Evolutionary conservation across 2,329 filamentous ascomycete species (phyloP).

Genomic region (Cadophora sp.): DNA sequence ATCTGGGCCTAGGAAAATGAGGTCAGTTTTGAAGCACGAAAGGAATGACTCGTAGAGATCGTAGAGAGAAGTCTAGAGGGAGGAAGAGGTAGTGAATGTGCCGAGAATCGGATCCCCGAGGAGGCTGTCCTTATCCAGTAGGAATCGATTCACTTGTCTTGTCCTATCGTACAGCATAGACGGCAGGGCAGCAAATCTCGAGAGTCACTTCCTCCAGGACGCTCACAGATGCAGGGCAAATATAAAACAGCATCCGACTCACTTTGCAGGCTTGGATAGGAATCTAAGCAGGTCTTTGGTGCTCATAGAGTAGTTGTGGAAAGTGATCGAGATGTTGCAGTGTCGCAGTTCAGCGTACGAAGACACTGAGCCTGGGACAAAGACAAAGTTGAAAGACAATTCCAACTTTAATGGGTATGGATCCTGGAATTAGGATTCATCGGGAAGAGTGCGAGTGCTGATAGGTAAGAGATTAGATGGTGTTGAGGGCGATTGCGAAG

Average conservation of each 20-base stretch:
- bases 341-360: constrained; percentile 36
- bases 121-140: background rate
- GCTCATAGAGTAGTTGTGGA: constrained; percentile 75
- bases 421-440: constrained; percentile 25
- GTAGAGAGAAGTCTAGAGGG: background rate
- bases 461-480: background rate
- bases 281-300: constrained; percentile 89
- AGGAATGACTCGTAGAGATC: constrained; percentile 21
- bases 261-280: constrained; percentile 95
- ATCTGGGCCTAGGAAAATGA: constrained; percentile 59
- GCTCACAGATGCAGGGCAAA: background rate
- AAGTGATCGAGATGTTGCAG: constrained; percentile 18
- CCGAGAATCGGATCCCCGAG: background rate
- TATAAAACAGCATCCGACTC: constrained; percentile 48
- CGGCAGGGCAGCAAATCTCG: background rate
- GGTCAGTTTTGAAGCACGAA: constrained; percentile 20
- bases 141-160: background rate
- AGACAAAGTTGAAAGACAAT: constrained; percentile 29
- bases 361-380: constrained; percentile 35
- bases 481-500: background rate
- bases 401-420: constrained; percentile 23
- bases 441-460: background rate
- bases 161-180: too few relatives aligned
- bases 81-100: background rate
- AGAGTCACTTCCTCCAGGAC: background rate